These are phyloP conservation scores for Trichoderma asperelloides DNA, from an alignment of 495 filamentous ascomycete genomes.

Conservation along the genomic window DNA sequence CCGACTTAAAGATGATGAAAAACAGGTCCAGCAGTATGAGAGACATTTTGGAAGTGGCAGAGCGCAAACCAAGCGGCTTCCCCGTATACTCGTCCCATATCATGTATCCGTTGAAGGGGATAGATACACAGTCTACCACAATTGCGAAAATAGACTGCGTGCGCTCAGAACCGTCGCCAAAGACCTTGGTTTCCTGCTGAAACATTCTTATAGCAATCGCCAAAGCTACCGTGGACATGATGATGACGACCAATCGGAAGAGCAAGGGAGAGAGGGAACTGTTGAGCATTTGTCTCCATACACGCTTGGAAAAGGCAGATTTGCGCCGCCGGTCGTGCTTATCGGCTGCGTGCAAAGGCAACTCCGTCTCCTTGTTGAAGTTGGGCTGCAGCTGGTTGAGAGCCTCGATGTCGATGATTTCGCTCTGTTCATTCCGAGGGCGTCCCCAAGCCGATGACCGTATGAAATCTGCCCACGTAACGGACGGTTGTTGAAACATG, in stretches of 20 bases:
- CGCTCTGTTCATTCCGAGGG: slow-evolving; percentile 32
- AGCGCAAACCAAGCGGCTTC: slow-evolving; percentile 81
- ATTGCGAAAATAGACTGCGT: slow-evolving; percentile 84
- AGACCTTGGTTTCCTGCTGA: slow-evolving; percentile 40
- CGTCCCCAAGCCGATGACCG: slow-evolving; percentile 43
- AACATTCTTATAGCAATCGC: slow-evolving; percentile 70
- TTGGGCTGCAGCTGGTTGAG: slow-evolving; percentile 41
- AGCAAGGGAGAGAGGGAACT: slow-evolving; percentile 80
- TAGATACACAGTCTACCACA: slow-evolving; percentile 77
- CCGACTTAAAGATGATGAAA: slow-evolving; percentile 93
- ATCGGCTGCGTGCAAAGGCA: slow-evolving; percentile 48
- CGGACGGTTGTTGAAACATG: slow-evolving; percentile 21
- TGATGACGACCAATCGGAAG: slow-evolving; percentile 73
- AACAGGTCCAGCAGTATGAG: slow-evolving; percentile 85
- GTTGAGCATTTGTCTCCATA: slow-evolving; percentile 48
- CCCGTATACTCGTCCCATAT: slow-evolving; percentile 94
- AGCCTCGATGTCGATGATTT: slow-evolving; percentile 32
- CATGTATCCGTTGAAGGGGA: slow-evolving; percentile 86
- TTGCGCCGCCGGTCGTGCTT: slow-evolving; percentile 20
- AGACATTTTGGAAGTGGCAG: slow-evolving; percentile 71
- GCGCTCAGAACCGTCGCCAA: slow-evolving; percentile 39
- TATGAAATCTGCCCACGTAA: slow-evolving; percentile 40
- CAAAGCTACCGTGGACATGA: slow-evolving; percentile 75
- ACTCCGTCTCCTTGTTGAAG: slow-evolving; percentile 30
- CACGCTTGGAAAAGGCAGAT: slow-evolving; percentile 30